Percentiles rank a stretch among this genome's conserved stretches.
These are phyloP conservation scores for Fistulifera solaris DNA, from an alignment of 108 stramenopile genomes.

Conservation along the genomic window DNA sequence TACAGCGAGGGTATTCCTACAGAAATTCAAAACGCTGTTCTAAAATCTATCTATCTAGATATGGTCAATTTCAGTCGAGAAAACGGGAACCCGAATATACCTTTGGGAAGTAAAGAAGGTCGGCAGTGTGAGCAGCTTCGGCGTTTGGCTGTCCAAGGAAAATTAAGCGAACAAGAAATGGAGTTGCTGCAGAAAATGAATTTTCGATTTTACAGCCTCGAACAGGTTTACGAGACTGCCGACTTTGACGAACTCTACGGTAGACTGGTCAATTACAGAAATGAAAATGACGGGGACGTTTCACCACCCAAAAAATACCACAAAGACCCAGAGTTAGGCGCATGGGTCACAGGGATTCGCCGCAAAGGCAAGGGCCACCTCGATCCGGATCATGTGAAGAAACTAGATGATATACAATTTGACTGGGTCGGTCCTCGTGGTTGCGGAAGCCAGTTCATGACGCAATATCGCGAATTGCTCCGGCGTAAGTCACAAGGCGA, in stretches of 20 bases:
- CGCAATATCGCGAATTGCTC: slow-evolving; percentile 37
- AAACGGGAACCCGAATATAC: slow-evolving; percentile 72
- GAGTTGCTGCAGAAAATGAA: slow-evolving; percentile 37
- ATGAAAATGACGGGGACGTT: slow-evolving; percentile 20
- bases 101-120: slow-evolving; percentile 51
- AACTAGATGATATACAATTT: slow-evolving; percentile 50
- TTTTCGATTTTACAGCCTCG: slow-evolving; percentile 59
- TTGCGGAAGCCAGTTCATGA: slow-evolving; percentile 75
- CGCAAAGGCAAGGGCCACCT: slow-evolving; percentile 34
- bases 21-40: too few species aligned
- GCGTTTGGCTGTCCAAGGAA: slow-evolving; percentile 56
- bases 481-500: slow-evolving; percentile 16
- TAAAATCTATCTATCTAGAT: too few species aligned
- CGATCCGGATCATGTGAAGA: slow-evolving; percentile 35
- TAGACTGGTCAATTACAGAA: slow-evolving; percentile 40
- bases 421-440: slow-evolving; percentile 58
- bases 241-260: slow-evolving; percentile 60
- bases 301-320: slow-evolving; percentile 74
- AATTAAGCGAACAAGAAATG: slow-evolving; percentile 42
- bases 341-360: slow-evolving; percentile 79
- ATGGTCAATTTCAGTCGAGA: too few species aligned
- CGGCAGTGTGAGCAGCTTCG: slow-evolving; percentile 56
- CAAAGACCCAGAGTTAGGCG: slow-evolving; percentile 70
- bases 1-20: too few species aligned
- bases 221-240: slow-evolving; percentile 66